A percentile compares a stretch with the other conserved stretches of the same genome.
Evolutionary conservation across 805 yeast species (phyloP).

Genomic region (Yarrowia sp.): DNA sequence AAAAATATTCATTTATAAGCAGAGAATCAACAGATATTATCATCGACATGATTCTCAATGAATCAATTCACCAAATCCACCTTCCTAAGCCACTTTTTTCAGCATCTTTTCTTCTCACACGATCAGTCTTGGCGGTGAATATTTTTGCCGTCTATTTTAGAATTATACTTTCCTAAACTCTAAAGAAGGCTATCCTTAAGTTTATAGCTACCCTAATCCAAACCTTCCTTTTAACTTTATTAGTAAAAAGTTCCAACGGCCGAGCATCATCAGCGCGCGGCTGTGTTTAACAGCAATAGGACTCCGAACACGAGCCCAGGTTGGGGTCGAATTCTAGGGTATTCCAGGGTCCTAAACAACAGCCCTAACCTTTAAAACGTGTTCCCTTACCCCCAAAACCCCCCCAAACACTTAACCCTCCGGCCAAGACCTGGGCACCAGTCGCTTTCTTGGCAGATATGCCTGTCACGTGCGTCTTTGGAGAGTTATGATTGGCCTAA

Average conservation of each 20-base stretch:
- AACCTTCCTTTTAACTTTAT: too few relatives aligned
- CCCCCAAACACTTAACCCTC: background rate
- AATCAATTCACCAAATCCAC: too few relatives aligned
- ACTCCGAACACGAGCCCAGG: too few relatives aligned
- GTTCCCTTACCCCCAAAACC: background rate
- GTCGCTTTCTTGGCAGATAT: background rate
- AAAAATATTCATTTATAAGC: too few relatives aligned
- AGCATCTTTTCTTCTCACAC: background rate
- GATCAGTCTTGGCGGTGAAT: conserved; percentile 15
- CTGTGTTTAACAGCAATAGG: background rate
- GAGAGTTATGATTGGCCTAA: too few relatives aligned
- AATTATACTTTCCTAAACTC: background rate
- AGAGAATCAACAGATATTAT: too few relatives aligned
- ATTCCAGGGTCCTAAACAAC: background rate
- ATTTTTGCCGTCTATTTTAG: background rate
- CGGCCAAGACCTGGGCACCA: background rate
- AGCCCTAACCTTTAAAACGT: background rate
- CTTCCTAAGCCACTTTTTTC: too few relatives aligned
- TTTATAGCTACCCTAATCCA: background rate
- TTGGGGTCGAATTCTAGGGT: background rate
- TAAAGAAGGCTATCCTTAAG: background rate
- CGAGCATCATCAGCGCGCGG: too few relatives aligned
- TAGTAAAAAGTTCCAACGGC: background rate
- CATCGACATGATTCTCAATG: too few relatives aligned
- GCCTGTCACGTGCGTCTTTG: conserved; percentile 22